Conservation (phyloP, 495 filamentous ascomycete genomes). For the Penicillium riverlandense region DNA sequence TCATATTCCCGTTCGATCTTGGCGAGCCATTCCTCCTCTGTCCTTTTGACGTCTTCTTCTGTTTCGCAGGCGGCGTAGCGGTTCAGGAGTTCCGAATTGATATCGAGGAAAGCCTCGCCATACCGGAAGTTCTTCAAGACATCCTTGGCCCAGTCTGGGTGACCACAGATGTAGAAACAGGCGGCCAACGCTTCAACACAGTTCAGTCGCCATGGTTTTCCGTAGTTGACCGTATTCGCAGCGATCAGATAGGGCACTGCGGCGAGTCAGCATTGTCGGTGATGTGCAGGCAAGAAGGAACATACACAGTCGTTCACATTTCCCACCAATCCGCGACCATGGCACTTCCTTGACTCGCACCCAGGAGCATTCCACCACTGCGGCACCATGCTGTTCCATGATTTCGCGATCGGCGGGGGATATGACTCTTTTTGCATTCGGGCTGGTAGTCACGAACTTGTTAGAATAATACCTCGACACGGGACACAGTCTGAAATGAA, state of each 20-base stretch:
- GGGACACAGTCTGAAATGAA: slow-evolving; percentile 3
- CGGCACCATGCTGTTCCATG: slow-evolving; percentile 82
- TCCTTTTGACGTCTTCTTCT: slow-evolving; percentile 82
- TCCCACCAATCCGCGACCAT: slow-evolving; percentile 87
- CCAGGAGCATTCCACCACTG: slow-evolving; percentile 97
- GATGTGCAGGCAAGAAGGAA: neutral
- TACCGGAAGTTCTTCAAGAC: slow-evolving; percentile 81
- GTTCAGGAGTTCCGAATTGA: slow-evolving; percentile 76
- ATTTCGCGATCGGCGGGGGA: slow-evolving; percentile 75
- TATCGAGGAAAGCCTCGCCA: slow-evolving; percentile 77
- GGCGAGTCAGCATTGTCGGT: neutral
- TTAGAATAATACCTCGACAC: slow-evolving; percentile 7
- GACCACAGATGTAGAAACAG: slow-evolving; percentile 85
- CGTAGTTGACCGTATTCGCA: slow-evolving; percentile 96
- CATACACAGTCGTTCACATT: slow-evolving; percentile 73
- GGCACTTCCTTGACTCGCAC: slow-evolving; percentile 86
- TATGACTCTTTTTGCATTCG: slow-evolving; percentile 79
- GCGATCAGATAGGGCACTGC: slow-evolving; percentile 87
- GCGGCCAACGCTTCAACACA: slow-evolving; percentile 93
- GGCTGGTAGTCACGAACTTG: slow-evolving; percentile 32
- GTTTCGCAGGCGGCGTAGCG: slow-evolving; percentile 75
- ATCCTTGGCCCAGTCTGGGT: slow-evolving; percentile 80
- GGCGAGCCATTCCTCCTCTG: slow-evolving; percentile 79
- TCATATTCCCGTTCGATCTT: slow-evolving; percentile 86
- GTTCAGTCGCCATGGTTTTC: slow-evolving; percentile 87